Evolutionary conservation across 257 asterid genomes (phyloP).

Genomic region (Verbascum thapsus): DNA sequence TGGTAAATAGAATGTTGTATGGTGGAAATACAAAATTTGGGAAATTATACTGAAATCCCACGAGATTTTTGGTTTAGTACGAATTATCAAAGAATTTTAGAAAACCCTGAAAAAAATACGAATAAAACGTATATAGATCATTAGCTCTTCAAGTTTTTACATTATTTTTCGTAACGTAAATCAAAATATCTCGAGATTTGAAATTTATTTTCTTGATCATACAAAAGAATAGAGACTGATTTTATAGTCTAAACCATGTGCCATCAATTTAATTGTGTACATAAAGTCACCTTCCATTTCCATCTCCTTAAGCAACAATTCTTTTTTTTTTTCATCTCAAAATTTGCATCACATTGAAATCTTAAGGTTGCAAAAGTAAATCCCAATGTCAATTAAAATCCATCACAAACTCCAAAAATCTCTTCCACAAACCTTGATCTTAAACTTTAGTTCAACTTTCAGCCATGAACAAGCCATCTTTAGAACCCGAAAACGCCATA

Average conservation of each 20-base stretch:
- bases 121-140: too few species aligned
- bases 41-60: neutral
- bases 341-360: slow-evolving; percentile 23
- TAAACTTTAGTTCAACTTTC: neutral
- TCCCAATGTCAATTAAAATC: slow-evolving; percentile 31
- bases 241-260: slow-evolving; percentile 1
- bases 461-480: slow-evolving; percentile 34
- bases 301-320: slow-evolving; percentile 34
- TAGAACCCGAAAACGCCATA: slow-evolving; percentile 33
- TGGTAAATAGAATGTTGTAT: neutral
- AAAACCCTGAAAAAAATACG: too few species aligned
- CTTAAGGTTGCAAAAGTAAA: neutral
- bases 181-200: too few species aligned
- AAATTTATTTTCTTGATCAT: too few species aligned
- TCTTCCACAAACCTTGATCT: neutral
- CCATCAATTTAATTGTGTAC: neutral
- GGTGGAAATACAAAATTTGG: neutral
- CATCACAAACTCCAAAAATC: neutral
- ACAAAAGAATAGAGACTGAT: too few species aligned
- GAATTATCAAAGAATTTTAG: too few species aligned
- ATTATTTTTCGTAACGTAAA: too few species aligned
- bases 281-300: slow-evolving; percentile 30
- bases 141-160: too few species aligned
- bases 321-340: slow-evolving; percentile 18
- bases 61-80: too few species aligned